Evolutionary conservation across 2,329 filamentous ascomycete species (phyloP).

Genomic region (Aureobasidium sp.): DNA sequence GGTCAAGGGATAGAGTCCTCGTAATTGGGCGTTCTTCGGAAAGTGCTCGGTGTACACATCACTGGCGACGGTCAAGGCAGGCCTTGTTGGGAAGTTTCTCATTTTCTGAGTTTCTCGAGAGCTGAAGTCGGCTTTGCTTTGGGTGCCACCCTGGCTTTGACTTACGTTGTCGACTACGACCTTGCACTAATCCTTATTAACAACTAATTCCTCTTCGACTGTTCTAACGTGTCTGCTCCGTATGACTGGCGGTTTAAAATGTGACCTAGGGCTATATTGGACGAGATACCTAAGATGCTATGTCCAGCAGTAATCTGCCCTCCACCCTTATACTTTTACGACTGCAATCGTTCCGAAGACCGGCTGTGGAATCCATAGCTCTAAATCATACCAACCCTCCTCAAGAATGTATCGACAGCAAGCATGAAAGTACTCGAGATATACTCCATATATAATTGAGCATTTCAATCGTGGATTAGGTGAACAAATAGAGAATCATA

Average conservation of each 20-base stretch:
- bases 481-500: background rate
- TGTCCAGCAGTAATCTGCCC: too few species aligned
- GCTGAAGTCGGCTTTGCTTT: background rate
- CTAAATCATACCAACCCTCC: background rate
- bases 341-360: too few species aligned
- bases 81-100: background rate
- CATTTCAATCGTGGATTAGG: background rate
- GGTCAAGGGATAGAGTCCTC: background rate
- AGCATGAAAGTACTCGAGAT: background rate
- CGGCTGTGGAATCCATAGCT: too few species aligned
- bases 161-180: background rate
- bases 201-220: background rate
- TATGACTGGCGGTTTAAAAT: background rate
- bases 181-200: too few species aligned
- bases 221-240: background rate
- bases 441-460: background rate
- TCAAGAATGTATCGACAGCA: background rate
- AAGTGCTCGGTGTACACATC: background rate
- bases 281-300: background rate
- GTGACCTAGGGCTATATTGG: background rate
- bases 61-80: background rate
- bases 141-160: background rate
- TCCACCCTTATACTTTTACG: too few species aligned
- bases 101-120: background rate
- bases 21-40: background rate